Base-by-base conservation (phyloP, 768 basidiomycete species). In the Pulveroboletus sp. region DNA sequence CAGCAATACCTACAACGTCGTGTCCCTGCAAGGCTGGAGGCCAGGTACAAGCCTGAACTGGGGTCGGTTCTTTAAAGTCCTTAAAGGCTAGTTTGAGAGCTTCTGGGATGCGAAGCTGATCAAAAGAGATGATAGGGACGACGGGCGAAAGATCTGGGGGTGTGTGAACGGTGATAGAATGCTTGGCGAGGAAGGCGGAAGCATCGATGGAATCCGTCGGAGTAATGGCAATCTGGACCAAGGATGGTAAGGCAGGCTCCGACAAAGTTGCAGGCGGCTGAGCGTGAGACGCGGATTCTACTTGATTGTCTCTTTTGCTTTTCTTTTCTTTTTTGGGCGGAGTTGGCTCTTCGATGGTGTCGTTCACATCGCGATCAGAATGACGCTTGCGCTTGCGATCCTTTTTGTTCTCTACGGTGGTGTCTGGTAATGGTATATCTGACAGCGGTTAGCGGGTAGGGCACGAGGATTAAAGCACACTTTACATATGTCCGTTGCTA, bases 11-110 rank as follows among this genome's bases (percentile, higher is more conserved):
- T 25, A 98, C 85, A 0, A 95, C 90, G 65, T 98, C 90, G n/a
- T 74, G 74, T 1, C 88, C 88, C 20, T 78, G 73, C 21, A 98
- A 72, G 6, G 90, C 83, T 29, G 89, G 83, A 2, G 94, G 92
- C 94, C 94, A 98, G 12, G 94, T 82, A 58, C 91, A 95, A 6
- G 92, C 86, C 64, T 99, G 97, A 45, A 99, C 93, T 0, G 97
- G 94, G 0, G 94, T 95, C 5, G 97, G 95, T 55, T 87, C 82
- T 54, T 83, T 80, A 72, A 94, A 99, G 8, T 72, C 73, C 40
- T 73, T 65, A 50, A 97, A 84, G 0, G 82, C 85, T 1, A 70
- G 60, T 35, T 75, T 77, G 29, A 98, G 78, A 13, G 74, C 72
- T 1, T 71, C 65, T 6, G 87, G 81, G 41, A 97, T 77, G 24